These are phyloP conservation scores for Coemansia sp. DNA, from an alignment of 192 early-diverging fungal genomes.

Conservation along the genomic window DNA sequence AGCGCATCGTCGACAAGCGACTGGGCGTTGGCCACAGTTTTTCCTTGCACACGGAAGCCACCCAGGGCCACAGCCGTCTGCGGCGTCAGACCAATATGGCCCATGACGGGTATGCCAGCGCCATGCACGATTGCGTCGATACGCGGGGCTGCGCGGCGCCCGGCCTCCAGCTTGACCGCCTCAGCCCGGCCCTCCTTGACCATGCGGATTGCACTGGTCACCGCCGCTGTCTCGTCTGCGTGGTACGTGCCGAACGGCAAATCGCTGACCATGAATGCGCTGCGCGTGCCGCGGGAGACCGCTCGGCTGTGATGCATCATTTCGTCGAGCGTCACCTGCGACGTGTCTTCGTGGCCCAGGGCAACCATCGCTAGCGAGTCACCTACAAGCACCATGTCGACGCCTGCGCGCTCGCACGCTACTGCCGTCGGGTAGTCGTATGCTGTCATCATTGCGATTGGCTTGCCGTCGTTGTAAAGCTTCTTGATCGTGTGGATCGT, in stretches of 20 bases:
- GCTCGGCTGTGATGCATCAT: constrained; percentile 96
- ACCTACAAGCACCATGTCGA: constrained; percentile 90
- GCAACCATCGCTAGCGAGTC: constrained; percentile 98
- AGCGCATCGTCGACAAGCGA: constrained; percentile 81
- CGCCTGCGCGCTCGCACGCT: constrained; percentile 75
- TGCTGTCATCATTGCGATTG: constrained; percentile 94
- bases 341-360: constrained; percentile 83
- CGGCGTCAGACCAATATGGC: constrained; percentile 94
- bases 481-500: constrained; percentile 79
- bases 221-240: constrained; percentile 63
- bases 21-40: constrained; percentile 73
- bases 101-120: constrained; percentile 92
- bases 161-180: constrained; percentile 96
- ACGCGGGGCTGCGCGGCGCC: constrained; percentile 77
- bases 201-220: constrained; percentile 77
- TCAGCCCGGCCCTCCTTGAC: constrained; percentile 89
- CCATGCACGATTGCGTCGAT: constrained; percentile 68
- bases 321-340: constrained; percentile 85
- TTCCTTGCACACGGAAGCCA: constrained; percentile 91
- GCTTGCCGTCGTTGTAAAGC: constrained; percentile 67
- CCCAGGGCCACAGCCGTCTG: constrained; percentile 84
- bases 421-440: constrained; percentile 92
- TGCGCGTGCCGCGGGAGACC: constrained; percentile 75
- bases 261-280: constrained; percentile 82
- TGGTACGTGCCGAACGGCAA: constrained; percentile 96